Evolutionary conservation across 331 rosid species (phyloP), one percentile per base, ranked within the genome.

Genomic region (Dryas integrifolia): DNA sequence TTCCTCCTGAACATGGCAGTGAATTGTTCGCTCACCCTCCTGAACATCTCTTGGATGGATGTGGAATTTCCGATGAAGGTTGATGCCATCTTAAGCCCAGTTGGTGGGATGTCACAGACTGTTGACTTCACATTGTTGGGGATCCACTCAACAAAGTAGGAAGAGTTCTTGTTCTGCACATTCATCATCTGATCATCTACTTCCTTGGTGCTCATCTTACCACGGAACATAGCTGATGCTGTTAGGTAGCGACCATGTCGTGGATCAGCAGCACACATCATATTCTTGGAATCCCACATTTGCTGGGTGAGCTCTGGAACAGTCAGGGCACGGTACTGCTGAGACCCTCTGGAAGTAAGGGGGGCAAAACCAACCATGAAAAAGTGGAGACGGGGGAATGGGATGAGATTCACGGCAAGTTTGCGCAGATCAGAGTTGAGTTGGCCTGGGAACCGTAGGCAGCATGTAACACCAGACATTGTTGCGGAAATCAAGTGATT

Each of bases 401-500:
- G 96, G 58, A 90, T 88, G 57, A 90, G 82, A 53, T 90, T 90
- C n/a, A 86, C 92, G 0, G 93, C 96, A 57, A 90, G 91, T 57
- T 90, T 90, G 51, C 96, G 50, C 18, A 90, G 73, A 65, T 90
- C 96, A 2, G 93, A 90, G 88, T 90, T 90, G 0, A 90, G 77
- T 52, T 90, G 96, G 39, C 96, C 96, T 4, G 93, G 96, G 75
- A 90, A 90, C 76, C 96, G 75, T 35, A 90, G 77, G 74, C 96
- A 90, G 72, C 96, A 90, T 2, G 96, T 90, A 39, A 90, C 96
- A 24, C 96, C 96, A 70, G 96, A 90, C 96, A 90, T 90, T 5
- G 96, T 90, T 30, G 91, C 90, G 0, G 96, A 90, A 40, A 88
- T 90, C 79, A 90, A 85, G 79, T 90, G 96, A 80, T 90, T 90